These are phyloP conservation scores for Stagonosporopsis vannaccii DNA, from an alignment of 2,329 filamentous ascomycete species.

Conservation along the genomic window DNA sequence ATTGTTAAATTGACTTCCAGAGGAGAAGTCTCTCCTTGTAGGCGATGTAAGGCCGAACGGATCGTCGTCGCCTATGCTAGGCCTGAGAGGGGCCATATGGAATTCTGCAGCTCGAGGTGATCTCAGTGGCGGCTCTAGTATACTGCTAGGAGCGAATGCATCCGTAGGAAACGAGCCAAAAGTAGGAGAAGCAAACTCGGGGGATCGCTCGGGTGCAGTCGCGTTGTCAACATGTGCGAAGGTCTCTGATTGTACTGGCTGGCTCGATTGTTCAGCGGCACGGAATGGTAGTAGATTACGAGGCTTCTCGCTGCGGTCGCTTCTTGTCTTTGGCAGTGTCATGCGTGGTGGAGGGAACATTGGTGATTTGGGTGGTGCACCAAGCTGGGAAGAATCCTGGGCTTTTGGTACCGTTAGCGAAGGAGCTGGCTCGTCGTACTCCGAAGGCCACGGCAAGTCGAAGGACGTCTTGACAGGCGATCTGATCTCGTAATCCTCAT, in stretches of 20 bases:
- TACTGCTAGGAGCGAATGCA: conserved; percentile 28
- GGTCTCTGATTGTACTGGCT: not conserved
- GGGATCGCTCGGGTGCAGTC: not conserved
- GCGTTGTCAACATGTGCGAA: not conserved
- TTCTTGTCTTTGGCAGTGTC: conserved; percentile 11
- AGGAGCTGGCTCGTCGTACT: conserved; percentile 31
- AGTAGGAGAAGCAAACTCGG: conserved; percentile 46
- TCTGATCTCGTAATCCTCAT: conserved; percentile 29
- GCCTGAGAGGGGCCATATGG: conserved; percentile 48
- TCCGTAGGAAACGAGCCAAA: conserved; percentile 48
- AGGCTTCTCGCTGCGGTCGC: conserved; percentile 12
- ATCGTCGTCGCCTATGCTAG: conserved; percentile 43
- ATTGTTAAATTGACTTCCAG: conserved; percentile 35
- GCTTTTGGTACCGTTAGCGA: conserved; percentile 19
- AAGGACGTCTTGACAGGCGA: conserved; percentile 44
- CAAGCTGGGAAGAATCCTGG: conserved; percentile 19
- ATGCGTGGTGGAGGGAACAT: conserved; percentile 20
- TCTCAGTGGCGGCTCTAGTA: conserved; percentile 47
- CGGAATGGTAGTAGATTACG: conserved; percentile 12
- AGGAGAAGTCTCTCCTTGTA: conserved; percentile 52
- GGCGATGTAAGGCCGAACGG: conserved; percentile 50
- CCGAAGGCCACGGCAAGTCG: conserved; percentile 39
- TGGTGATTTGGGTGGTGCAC: conserved; percentile 32
- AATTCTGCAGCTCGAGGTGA: conserved; percentile 47
- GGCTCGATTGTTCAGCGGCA: conserved; percentile 1